These are phyloP conservation scores for Talaromyces ruber DNA, from an alignment of 495 filamentous ascomycete species.

Conservation along the genomic window DNA sequence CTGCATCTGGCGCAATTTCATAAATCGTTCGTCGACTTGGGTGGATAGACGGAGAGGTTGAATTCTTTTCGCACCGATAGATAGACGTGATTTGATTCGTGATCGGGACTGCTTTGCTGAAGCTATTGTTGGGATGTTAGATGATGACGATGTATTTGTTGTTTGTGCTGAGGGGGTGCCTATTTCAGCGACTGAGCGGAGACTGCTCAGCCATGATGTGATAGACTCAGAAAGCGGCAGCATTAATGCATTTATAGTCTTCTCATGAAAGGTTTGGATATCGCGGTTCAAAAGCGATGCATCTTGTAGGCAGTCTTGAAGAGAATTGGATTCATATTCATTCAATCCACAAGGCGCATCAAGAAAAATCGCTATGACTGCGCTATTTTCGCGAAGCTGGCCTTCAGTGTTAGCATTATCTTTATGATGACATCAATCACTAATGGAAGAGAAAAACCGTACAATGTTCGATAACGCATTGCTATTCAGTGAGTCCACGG, in stretches of 20 bases:
- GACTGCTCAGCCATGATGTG: conserved; percentile 16
- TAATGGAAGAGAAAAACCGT: conserved; percentile 13
- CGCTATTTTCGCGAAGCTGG: conserved; percentile 27
- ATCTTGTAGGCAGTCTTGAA: conserved; percentile 8
- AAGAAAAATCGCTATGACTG: conserved; percentile 30
- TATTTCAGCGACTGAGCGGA: conserved; percentile 21
- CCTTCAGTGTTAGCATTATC: background rate
- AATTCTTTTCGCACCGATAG: conserved; percentile 12
- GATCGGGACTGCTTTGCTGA: conserved; percentile 13
- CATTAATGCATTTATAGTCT: conserved; percentile 18
- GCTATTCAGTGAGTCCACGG: conserved; percentile 22
- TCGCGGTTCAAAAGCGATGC: conserved; percentile 27
- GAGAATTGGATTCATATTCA: conserved; percentile 13
- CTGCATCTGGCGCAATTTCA: conserved; percentile 18
- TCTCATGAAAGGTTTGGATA: conserved; percentile 28
- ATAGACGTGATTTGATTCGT: conserved; percentile 7
- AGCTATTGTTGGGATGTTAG: background rate
- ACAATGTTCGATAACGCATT: conserved; percentile 27
- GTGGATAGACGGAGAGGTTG: conserved; percentile 17
- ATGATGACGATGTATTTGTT: background rate
- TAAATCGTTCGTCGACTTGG: conserved; percentile 19
- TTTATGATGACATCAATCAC: background rate
- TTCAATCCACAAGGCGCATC: conserved; percentile 21
- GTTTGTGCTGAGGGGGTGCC: conserved; percentile 2
- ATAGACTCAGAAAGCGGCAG: conserved; percentile 19